These are phyloP conservation scores for Salix arbutifolia DNA, from an alignment of 345 rosid species.

Conservation along the genomic window DNA sequence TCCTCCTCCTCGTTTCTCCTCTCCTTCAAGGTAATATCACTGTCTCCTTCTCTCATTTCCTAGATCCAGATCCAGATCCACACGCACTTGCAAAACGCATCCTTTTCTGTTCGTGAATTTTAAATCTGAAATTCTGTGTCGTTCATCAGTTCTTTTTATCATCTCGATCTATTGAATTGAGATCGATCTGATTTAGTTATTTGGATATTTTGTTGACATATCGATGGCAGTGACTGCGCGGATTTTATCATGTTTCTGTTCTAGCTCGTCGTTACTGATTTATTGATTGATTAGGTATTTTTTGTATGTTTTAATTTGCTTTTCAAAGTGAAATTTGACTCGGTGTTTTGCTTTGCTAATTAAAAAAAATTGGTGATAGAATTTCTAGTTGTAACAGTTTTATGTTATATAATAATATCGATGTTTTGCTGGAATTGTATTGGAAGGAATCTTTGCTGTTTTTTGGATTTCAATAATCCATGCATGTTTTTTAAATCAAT, in stretches of 20 bases:
- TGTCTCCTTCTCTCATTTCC: neutral
- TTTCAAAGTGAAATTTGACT: neutral
- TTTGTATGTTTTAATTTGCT: neutral
- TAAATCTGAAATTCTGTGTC: neutral
- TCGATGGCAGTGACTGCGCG: neutral
- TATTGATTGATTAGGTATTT: neutral
- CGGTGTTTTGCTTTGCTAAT: neutral
- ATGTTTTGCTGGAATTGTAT: neutral
- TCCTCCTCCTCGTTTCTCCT: constrained; percentile 70
- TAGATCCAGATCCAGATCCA: constrained; percentile 50
- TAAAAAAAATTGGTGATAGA: neutral
- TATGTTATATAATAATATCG: too few relatives aligned
- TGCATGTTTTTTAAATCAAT: too few relatives aligned
- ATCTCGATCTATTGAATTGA: constrained; percentile 15
- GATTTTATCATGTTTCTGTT: neutral
- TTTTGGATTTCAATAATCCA: neutral
- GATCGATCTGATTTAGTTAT: neutral
- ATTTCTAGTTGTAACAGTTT: neutral
- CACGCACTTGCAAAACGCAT: neutral
- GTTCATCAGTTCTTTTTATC: neutral
- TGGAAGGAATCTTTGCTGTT: neutral
- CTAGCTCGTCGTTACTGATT: neutral
- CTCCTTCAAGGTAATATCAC: constrained; percentile 58
- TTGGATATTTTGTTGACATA: neutral
- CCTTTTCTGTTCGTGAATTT: neutral